A percentile compares a stretch with the other conserved stretches of the same genome.
These are phyloP conservation scores for Pseudogymnoascus sp. DNA, from an alignment of 2,329 filamentous ascomycete species.

Conservation along the genomic window DNA sequence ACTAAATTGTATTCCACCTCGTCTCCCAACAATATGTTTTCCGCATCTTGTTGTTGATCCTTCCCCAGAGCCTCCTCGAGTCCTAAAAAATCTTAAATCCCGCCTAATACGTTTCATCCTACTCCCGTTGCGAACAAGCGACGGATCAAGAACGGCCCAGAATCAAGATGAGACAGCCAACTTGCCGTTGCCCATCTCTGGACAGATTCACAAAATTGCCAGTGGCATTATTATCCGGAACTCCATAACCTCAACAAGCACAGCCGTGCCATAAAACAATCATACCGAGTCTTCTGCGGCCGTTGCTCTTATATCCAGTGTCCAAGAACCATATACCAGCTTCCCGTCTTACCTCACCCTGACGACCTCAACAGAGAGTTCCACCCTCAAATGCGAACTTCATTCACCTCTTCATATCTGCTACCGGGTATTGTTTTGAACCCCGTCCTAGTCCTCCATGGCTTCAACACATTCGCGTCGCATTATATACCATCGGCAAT, in stretches of 20 bases:
- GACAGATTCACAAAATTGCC: background rate
- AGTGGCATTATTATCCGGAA: background rate
- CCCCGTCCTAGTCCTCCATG: slow-evolving; percentile 32
- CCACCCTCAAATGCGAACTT: slow-evolving; percentile 17
- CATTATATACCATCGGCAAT: slow-evolving; percentile 26
- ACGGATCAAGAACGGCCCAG: background rate
- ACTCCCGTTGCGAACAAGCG: background rate
- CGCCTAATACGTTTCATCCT: background rate
- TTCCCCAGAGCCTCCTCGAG: background rate
- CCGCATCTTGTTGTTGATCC: background rate
- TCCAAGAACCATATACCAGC: background rate
- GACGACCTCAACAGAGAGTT: background rate
- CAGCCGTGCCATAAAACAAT: background rate
- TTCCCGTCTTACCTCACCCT: background rate
- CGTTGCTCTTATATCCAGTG: background rate
- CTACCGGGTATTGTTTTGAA: slow-evolving; percentile 32
- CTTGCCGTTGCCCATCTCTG: background rate
- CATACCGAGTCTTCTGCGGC: background rate
- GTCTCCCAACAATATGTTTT: background rate
- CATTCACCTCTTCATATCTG: slow-evolving; percentile 24
- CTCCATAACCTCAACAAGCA: background rate
- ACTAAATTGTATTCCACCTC: background rate
- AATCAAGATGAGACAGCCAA: background rate
- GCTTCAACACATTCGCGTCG: slow-evolving; percentile 32
- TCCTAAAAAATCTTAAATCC: background rate